These are phyloP conservation scores for Epichloe amarillans DNA, from an alignment of 2,329 filamentous ascomycete genomes.

Conservation along the genomic window DNA sequence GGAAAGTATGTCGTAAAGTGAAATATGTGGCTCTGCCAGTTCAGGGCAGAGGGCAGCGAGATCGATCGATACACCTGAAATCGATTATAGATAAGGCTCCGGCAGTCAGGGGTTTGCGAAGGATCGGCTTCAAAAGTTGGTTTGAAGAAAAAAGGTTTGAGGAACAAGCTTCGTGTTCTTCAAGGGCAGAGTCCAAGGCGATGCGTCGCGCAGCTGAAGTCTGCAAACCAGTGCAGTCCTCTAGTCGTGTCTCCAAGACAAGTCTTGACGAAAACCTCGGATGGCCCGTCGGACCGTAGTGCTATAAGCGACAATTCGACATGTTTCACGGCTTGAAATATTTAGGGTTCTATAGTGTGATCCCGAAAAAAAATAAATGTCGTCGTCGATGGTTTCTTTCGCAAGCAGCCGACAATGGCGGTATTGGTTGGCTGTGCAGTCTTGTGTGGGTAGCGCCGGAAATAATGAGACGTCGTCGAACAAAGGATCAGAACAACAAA, in stretches of 20 bases:
- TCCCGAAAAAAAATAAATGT: not conserved
- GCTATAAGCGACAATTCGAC: conserved; percentile 23
- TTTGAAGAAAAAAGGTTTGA: not conserved
- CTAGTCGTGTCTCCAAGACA: conserved; percentile 7
- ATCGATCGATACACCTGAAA: not conserved
- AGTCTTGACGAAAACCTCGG: conserved; percentile 7
- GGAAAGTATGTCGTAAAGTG: not conserved
- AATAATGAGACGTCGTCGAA: not conserved
- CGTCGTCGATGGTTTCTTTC: not conserved
- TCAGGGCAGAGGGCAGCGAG: not conserved
- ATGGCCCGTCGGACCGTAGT: conserved; percentile 25
- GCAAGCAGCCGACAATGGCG: not conserved
- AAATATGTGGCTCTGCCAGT: not conserved
- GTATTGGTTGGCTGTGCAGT: not conserved
- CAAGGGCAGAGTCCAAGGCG: not conserved
- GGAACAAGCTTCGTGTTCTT: not conserved
- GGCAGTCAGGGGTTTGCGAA: not conserved
- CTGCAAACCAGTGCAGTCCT: conserved; percentile 14
- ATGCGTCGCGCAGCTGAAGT: conserved; percentile 12
- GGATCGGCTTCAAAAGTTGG: not conserved
- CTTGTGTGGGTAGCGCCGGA: not conserved
- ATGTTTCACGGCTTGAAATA: conserved; percentile 13
- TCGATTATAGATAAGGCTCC: not conserved
- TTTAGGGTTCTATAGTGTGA: not conserved
- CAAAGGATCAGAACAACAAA: not conserved